Base-by-base conservation (phyloP, 116 monocot species). In the Phalaenopsis hybrid region DNA sequence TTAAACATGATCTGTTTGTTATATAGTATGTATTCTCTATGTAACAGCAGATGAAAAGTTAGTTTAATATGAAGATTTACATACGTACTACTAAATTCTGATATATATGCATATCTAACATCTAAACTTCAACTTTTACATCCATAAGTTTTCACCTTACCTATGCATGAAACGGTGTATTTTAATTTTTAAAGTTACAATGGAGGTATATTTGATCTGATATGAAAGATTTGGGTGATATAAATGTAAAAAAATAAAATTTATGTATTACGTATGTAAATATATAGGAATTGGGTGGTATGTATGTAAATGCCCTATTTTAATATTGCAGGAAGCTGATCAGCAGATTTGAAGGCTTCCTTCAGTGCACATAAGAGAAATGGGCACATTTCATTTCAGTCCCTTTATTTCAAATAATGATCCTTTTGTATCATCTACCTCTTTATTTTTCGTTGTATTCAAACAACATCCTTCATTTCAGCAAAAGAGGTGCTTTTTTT, bases 1-100 rank as follows among this genome's bases (percentile, higher is more conserved):
- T 17, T 69, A 69, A 69, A 69, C 69, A 33, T 69, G 69, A 33
- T 69, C 33, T 69, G 13, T 69, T 33, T 69, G 33, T 69, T 69
- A 25, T 69, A 12, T 69, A 69, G 69, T 21, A 63, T n/a, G 21
- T 23, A n/a, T 63, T 63, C 7, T 63, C 63, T 21, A n/a, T 63
- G 18, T 63, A n/a, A 8, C 63, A 63, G 63, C 23, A 63, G 11
- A 61, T 3, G 61, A 61, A n/a, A 57, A 57, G 1, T n/a, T 61
- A n/a, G 20, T 61, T 31, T 31, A 31, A 31, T 31, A 31, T 31
- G 31, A 31, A 31, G 31, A 31, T 31, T 31, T 31, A 31, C 31
- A 31, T 31, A 31, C 31, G 31, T 31, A 31, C 31, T 31, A 31
- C 31, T 31, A 31, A 31, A 31, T 31, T 31, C 31, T 31, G 31